These are phyloP conservation scores for Linnemannia hyalina DNA, from an alignment of 192 early-diverging fungal species.

Conservation along the genomic window DNA sequence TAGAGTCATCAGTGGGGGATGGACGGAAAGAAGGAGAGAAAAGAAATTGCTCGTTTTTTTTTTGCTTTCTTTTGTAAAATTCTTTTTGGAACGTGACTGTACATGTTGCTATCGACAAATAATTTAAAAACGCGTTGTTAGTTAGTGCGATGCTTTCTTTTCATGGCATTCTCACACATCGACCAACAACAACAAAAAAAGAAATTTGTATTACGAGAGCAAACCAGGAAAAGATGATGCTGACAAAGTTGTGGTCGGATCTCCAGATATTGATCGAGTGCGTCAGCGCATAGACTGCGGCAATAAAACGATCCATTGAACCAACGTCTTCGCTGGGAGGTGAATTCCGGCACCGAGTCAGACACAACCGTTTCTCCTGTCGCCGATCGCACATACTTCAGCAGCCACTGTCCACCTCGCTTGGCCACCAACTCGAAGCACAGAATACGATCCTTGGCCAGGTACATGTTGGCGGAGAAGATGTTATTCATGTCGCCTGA, in stretches of 20 bases:
- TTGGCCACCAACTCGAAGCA: conserved; percentile 87
- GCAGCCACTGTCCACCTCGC: conserved; percentile 71
- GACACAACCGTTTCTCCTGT: conserved; percentile 86
- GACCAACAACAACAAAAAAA: conserved; percentile 5
- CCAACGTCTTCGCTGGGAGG: conserved; percentile 85
- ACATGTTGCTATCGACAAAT: conserved; percentile 60
- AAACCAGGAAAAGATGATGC: conserved; percentile 76
- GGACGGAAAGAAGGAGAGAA: no score
- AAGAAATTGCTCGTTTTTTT: no score
- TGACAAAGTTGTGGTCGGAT: conserved; percentile 74
- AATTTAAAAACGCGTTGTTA: background rate
- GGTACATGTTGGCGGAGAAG: conserved; percentile 77
- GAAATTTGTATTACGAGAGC: conserved; percentile 59
- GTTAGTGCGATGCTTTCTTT: background rate
- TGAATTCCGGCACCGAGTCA: conserved; percentile 76
- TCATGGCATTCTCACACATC: background rate
- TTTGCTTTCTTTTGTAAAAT: no score
- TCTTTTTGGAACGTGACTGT: conserved; percentile 49
- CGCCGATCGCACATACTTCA: conserved; percentile 78
- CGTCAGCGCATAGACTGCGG: conserved; percentile 76
- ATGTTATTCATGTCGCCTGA: conserved; percentile 67
- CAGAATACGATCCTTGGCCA: conserved; percentile 83
- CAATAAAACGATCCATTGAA: conserved; percentile 89
- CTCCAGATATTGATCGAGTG: conserved; percentile 75
- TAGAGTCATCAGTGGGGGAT: no score